These are phyloP conservation scores for Conidiobolus coronatus DNA, from an alignment of 371 early-diverging fungal species.

Conservation along the genomic window DNA sequence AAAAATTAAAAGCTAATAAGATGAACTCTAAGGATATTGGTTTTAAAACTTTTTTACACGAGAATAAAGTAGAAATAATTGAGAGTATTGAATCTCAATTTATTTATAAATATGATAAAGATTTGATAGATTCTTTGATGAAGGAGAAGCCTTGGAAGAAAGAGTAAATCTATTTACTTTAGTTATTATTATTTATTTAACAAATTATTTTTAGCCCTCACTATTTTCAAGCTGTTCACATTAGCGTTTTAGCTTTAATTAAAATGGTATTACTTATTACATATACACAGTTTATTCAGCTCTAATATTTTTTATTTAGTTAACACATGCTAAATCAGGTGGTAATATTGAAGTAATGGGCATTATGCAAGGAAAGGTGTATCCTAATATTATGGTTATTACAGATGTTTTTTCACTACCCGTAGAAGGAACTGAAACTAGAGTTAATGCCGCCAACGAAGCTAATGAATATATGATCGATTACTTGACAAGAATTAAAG, in stretches of 20 bases:
- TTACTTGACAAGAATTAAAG: slow-evolving; percentile 58
- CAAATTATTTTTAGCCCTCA: slow-evolving; percentile 37
- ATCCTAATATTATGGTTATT: slow-evolving; percentile 69
- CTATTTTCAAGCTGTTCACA: slow-evolving; percentile 72
- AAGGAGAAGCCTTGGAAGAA: slow-evolving; percentile 2
- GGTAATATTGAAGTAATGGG: slow-evolving; percentile 96
- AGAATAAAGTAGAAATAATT: too few species aligned
- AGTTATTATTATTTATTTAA: slow-evolving; percentile 13
- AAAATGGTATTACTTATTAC: slow-evolving; percentile 62
- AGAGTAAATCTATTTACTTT: slow-evolving; percentile 1
- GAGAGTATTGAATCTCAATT: too few species aligned
- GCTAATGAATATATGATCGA: slow-evolving; percentile 95
- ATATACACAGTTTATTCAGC: not conserved
- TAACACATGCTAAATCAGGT: slow-evolving; percentile 88
- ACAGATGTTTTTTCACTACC: slow-evolving; percentile 95
- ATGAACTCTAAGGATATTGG: too few species aligned
- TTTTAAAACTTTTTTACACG: too few species aligned
- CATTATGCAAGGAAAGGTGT: slow-evolving; percentile 86
- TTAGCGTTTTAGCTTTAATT: slow-evolving; percentile 85
- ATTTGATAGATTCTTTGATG: not conserved
- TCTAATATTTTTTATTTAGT: slow-evolving; percentile 18
- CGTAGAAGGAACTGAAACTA: slow-evolving; percentile 96
- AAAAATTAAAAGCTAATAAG: too few species aligned
- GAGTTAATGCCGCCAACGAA: slow-evolving; percentile 86
- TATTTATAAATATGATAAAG: not conserved